phyloP scores from a whole-genome alignment of 1,284 basidiomycete genomes.

The Cryptococcus sp. region DNA sequence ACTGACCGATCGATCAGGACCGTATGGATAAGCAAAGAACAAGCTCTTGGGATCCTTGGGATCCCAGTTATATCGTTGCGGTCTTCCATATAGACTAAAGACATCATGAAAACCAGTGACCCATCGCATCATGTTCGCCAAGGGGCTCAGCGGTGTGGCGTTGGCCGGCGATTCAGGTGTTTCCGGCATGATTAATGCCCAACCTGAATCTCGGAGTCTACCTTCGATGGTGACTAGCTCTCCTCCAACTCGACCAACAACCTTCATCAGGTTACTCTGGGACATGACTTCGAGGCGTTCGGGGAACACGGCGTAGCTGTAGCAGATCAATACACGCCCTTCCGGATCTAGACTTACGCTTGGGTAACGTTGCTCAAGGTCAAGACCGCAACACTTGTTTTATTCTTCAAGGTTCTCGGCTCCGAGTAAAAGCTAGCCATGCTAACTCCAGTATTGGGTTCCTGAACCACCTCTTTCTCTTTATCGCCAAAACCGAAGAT shows the following conservation, averaged over 20 bases:
- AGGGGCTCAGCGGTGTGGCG: slow-evolving; percentile 13
- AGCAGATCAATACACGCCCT: slow-evolving; percentile 2
- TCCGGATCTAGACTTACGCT: slow-evolving; percentile 24
- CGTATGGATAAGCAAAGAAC: slow-evolving; percentile 45
- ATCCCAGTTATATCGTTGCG: slow-evolving; percentile 78
- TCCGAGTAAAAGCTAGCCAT: slow-evolving; percentile 46
- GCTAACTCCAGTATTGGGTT: slow-evolving; percentile 40
- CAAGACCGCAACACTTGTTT: slow-evolving; percentile 34
- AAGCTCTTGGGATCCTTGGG: slow-evolving; percentile 59
- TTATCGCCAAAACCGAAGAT: slow-evolving; percentile 42
- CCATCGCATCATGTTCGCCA: slow-evolving; percentile 90
- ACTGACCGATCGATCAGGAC: slow-evolving; percentile 33
- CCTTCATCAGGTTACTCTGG: slow-evolving; percentile 78
- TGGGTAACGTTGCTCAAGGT: slow-evolving; percentile 45
- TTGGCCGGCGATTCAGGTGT: slow-evolving; percentile 49
- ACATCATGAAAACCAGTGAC: slow-evolving; percentile 87
- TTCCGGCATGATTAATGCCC: slow-evolving; percentile 84
- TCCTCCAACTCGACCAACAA: slow-evolving; percentile 73
- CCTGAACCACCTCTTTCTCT: slow-evolving; percentile 50
- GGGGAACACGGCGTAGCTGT: slow-evolving; percentile 81
- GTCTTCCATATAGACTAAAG: slow-evolving; percentile 77
- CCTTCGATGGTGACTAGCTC: slow-evolving; percentile 59
- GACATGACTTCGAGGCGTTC: slow-evolving; percentile 88
- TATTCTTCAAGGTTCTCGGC: slow-evolving; percentile 38
- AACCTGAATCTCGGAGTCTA: slow-evolving; percentile 61